Evolutionary conservation across 192 early-diverging fungal genomes (phyloP).

Genomic region (Mortierella claussenii): DNA sequence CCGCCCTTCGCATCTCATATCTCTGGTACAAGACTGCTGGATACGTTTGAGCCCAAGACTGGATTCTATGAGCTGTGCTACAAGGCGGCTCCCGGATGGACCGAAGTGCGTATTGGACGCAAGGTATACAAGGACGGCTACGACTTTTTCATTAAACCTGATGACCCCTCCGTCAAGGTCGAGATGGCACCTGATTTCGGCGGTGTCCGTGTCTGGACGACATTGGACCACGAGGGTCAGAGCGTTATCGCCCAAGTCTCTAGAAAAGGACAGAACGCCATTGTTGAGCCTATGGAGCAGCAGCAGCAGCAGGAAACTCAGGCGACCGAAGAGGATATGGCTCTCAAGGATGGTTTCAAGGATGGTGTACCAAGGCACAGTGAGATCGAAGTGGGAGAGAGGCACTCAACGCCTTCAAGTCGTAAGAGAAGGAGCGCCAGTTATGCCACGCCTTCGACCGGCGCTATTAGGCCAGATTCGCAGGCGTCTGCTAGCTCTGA

Average conservation of each 20-base stretch:
- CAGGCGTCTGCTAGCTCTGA: constrained; percentile 36
- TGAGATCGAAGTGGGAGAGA: constrained; percentile 5
- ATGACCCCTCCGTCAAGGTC: constrained; percentile 42
- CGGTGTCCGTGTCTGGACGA: constrained; percentile 51
- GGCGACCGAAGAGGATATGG: not conserved
- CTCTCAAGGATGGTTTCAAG: not conserved
- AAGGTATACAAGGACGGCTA: constrained; percentile 58
- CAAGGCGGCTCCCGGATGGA: constrained; percentile 54
- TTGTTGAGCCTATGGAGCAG: constrained; percentile 2
- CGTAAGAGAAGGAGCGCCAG: constrained; percentile 39
- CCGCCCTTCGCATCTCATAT: constrained; percentile 65
- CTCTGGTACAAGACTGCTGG: constrained; percentile 57
- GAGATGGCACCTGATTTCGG: constrained; percentile 51
- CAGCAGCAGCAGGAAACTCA: not conserved
- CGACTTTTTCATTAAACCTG: constrained; percentile 55
- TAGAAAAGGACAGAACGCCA: constrained; percentile 36
- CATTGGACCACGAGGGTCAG: constrained; percentile 48
- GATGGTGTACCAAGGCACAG: not conserved
- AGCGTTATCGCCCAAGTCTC: constrained; percentile 51
- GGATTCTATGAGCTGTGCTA: constrained; percentile 57
- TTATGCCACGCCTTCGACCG: not conserved
- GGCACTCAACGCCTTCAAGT: not conserved
- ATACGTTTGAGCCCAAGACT: constrained; percentile 46
- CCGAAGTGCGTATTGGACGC: constrained; percentile 57
- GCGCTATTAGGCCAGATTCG: constrained; percentile 12